Base-by-base conservation (phyloP, 2,329 filamentous ascomycete species). In the Beauveria rudraprayagi region DNA sequence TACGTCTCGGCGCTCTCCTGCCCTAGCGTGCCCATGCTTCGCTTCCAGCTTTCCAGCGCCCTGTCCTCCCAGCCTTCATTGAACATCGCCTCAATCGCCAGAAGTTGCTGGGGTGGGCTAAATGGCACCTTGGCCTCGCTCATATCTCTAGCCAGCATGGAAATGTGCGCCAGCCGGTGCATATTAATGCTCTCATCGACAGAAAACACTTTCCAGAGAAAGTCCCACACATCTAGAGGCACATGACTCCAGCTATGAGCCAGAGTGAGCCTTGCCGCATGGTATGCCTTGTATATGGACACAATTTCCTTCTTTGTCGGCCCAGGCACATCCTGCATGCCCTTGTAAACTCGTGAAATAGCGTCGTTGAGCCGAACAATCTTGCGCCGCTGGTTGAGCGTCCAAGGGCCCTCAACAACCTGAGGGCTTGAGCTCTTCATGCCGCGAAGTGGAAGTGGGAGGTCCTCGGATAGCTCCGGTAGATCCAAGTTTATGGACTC, bases 81-180 rank as follows among this genome's bases (percentile, higher is more conserved):
- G 65, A 89, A 87, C 46, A 89, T 76, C 61, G 87, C 84, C 68
- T 91, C 86, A 37, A 92, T 84, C 37, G 86, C 86, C 30, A 87
- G 74, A 19, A 92, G 74, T 65, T 85, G 83, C 67, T 90, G 87
- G 2, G 77, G 70, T 4, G 80, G 77, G 14, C 73, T 78, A 57
- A 92, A 73, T 1, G 76, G 65, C 54, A 83, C 76, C 8, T 83
- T 84, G 19, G 82, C 80, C 5, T 80, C 78, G 60, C 79, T 77
- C 78, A 91, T 87, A 68, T 92, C 89, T 66, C 85, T 80, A 5
- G 83, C 79, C 3, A 93, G 77, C 37, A 78, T 74, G 62, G 82
- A 82, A 34, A 90, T 72, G 67, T 88, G 86, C 6, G 79, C 73
- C 69, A 88, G 79, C 34, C 85, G 82, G 64, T 84, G 77, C 50